Percentiles rank a stretch among this genome's conserved stretches.
These are phyloP conservation scores for Alternaria infectoria DNA, from an alignment of 2,329 filamentous ascomycete genomes.

Conservation along the genomic window DNA sequence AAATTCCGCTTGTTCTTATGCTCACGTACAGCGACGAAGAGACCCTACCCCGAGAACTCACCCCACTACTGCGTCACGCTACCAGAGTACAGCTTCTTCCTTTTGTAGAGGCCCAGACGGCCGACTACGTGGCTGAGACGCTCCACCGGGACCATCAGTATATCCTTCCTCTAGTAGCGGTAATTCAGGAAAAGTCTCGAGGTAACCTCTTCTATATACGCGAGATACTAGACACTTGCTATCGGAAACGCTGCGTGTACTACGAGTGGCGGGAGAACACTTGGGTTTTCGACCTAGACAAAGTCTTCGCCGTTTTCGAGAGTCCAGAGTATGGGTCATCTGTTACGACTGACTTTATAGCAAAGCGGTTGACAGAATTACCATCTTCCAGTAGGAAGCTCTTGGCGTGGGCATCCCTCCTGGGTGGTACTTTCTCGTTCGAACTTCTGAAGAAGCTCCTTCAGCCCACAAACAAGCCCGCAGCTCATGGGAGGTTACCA, in stretches of 20 bases:
- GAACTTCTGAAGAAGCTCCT: constrained; percentile 78
- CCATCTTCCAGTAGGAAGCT: constrained; percentile 77
- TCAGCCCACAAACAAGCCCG: constrained; percentile 66
- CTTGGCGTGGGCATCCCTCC: constrained; percentile 82
- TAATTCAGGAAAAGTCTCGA: constrained; percentile 85
- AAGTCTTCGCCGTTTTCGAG: constrained; percentile 83
- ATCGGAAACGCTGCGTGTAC: constrained; percentile 86
- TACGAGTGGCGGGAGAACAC: constrained; percentile 83
- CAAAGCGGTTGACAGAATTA: constrained; percentile 76
- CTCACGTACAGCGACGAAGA: constrained; percentile 65
- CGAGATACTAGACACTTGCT: constrained; percentile 86
- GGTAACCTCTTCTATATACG: constrained; percentile 92
- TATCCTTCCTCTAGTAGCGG: constrained; percentile 77
- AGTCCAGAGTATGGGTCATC: constrained; percentile 79
- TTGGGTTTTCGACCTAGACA: constrained; percentile 84
- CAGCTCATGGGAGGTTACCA: constrained; percentile 54
- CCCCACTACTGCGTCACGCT: constrained; percentile 43
- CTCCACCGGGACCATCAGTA: constrained; percentile 75
- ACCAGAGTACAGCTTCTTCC: constrained; percentile 76
- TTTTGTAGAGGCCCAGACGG: constrained; percentile 78
- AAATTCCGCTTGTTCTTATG: constrained; percentile 73
- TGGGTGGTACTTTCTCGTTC: constrained; percentile 86
- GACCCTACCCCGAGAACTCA: constrained; percentile 45
- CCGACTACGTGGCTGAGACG: constrained; percentile 81
- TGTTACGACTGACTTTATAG: constrained; percentile 82